Conservation (phyloP, 164 flowering plant species). For the Vitis rupestris region DNA sequence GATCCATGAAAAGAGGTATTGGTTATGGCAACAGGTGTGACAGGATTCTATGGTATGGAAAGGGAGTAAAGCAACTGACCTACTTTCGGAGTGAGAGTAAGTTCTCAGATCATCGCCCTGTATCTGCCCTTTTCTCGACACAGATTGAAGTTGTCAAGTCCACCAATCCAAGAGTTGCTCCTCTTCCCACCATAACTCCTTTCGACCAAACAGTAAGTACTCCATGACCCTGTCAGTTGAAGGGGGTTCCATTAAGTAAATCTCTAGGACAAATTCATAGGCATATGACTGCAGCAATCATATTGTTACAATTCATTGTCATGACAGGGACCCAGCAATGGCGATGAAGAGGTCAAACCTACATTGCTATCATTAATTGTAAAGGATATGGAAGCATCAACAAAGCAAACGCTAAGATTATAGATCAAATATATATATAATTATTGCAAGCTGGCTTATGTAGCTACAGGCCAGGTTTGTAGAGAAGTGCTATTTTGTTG, state of each 20-base stretch:
- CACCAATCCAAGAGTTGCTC: constrained; percentile 13
- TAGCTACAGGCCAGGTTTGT: constrained; percentile 1
- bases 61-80: constrained; percentile 65
- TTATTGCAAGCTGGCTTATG: constrained; percentile 7
- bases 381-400: constrained; percentile 29
- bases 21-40: constrained; percentile 70
- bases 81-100: constrained; percentile 73
- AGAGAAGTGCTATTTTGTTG: not conserved
- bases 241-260: not conserved
- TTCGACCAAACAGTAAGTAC: constrained; percentile 34
- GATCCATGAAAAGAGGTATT: not conserved
- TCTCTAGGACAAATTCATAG: not conserved
- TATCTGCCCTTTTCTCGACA: constrained; percentile 68
- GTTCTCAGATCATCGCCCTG: constrained; percentile 88
- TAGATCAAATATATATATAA: constrained; percentile 8
- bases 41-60: constrained; percentile 80
- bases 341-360: constrained; percentile 15
- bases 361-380: constrained; percentile 37
- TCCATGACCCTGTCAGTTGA: not conserved
- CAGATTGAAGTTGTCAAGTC: constrained; percentile 39
- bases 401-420: constrained; percentile 8
- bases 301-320: not conserved
- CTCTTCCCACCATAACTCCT: constrained; percentile 23
- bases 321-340: constrained; percentile 16
- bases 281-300: not conserved